phyloP scores from a whole-genome alignment of 202 grass and related monocot genomes.

The Panicum virgatum region DNA sequence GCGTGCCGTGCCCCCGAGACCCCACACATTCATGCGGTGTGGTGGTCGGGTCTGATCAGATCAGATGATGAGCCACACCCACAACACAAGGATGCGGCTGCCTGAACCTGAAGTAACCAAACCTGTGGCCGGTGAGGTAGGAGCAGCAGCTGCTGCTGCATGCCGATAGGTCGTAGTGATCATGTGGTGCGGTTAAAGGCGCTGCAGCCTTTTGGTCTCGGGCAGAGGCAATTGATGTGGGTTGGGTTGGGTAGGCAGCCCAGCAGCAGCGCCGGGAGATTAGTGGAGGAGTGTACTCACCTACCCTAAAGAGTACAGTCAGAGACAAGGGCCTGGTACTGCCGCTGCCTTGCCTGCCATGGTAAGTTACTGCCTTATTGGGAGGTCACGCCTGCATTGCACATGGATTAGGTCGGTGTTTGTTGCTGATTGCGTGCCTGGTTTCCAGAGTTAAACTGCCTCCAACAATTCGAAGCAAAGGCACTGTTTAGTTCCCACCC shows the following conservation, averaged over 20 bases:
- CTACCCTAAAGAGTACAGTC: neutral
- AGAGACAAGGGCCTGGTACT: neutral
- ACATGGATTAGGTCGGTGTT: neutral
- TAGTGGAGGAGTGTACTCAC: slow-evolving; percentile 12
- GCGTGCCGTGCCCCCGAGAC: neutral
- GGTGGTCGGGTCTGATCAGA: too few relatives aligned
- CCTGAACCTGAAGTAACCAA: slow-evolving; percentile 13
- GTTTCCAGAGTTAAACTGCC: neutral
- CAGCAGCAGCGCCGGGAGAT: neutral
- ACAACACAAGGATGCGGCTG: neutral
- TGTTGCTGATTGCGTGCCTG: neutral
- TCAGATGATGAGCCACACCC: too few relatives aligned
- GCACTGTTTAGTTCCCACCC: too few relatives aligned
- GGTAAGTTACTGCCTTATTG: too few relatives aligned
- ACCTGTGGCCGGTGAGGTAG: neutral
- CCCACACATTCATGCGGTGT: slow-evolving; percentile 15
- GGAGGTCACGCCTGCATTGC: neutral
- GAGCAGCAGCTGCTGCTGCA: neutral
- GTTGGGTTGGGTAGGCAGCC: slow-evolving; percentile 24
- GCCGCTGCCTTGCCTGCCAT: too few relatives aligned
- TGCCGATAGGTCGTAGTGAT: neutral
- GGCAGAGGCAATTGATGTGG: slow-evolving; percentile 1
- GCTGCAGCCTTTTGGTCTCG: slow-evolving; percentile 49
- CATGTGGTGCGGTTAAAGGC: slow-evolving; percentile 38
- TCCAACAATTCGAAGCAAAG: too few relatives aligned